These are phyloP conservation scores for Cystobasidium tubakii DNA, from an alignment of 768 basidiomycete genomes.

Conservation along the genomic window DNA sequence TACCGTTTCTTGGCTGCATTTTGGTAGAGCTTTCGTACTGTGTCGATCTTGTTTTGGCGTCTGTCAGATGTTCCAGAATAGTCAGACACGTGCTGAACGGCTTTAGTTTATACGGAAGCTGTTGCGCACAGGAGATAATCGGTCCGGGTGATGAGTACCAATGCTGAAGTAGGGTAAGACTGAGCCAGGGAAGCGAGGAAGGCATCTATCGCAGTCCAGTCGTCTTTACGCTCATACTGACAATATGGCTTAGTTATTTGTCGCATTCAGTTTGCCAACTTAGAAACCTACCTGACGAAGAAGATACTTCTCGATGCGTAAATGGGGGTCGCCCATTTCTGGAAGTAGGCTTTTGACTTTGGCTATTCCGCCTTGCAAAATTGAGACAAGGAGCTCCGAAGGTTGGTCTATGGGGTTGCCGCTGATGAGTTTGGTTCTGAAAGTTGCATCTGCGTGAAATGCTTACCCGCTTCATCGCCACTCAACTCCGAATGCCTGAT, in stretches of 20 bases:
- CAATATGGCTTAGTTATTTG: slow-evolving; percentile 45
- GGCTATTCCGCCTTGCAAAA: slow-evolving; percentile 62
- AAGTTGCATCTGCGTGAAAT: background rate
- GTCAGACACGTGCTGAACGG: background rate
- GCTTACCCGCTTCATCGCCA: slow-evolving; percentile 15
- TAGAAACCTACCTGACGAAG: slow-evolving; percentile 58
- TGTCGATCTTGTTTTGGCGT: slow-evolving; percentile 50
- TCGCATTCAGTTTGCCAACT: background rate
- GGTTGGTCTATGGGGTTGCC: slow-evolving; percentile 54
- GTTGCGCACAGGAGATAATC: slow-evolving; percentile 2
- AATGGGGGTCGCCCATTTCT: slow-evolving; percentile 62
- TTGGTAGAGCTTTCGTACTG: slow-evolving; percentile 62
- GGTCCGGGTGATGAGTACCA: slow-evolving; percentile 51
- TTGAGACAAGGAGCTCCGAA: slow-evolving; percentile 56
- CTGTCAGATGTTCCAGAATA: slow-evolving; percentile 38
- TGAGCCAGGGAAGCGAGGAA: slow-evolving; percentile 67
- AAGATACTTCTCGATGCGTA: slow-evolving; percentile 77
- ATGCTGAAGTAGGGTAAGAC: slow-evolving; percentile 69
- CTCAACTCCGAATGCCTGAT: slow-evolving; percentile 3
- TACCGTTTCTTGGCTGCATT: slow-evolving; percentile 60
- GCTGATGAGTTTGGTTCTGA: no score
- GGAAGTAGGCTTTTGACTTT: slow-evolving; percentile 61
- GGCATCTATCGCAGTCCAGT: slow-evolving; percentile 58
- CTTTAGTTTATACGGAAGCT: background rate
- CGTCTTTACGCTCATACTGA: slow-evolving; percentile 43